Percentiles rank a stretch among this genome's conserved stretches.
Conservation (phyloP, 257 asterid species). For the Anisodus tanguticus region DNA sequence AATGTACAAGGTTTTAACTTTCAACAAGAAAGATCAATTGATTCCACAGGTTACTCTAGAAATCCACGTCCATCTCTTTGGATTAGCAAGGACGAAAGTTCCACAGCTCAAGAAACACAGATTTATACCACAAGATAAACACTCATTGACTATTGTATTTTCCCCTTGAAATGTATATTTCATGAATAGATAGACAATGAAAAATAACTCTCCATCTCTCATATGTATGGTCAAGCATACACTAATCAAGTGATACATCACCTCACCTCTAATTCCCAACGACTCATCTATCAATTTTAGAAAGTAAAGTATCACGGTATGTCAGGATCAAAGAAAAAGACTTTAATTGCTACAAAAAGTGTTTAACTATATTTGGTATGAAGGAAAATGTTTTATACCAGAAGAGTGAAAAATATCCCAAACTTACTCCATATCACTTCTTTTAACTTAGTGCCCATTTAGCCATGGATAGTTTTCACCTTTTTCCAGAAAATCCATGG, state of each 20-base stretch:
- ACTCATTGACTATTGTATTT: background rate
- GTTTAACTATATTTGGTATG: background rate
- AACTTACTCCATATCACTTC: background rate
- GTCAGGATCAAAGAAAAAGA: background rate
- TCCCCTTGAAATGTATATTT: background rate
- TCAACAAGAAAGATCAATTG: conserved; percentile 5
- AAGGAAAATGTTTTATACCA: background rate
- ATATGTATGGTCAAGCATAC: background rate
- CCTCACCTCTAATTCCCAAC: background rate
- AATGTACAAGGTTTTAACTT: conserved; percentile 3
- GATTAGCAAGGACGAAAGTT: background rate
- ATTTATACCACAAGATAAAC: background rate
- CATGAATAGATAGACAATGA: background rate
- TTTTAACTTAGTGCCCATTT: background rate
- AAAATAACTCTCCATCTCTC: background rate
- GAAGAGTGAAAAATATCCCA: background rate
- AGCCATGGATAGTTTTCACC: too few relatives aligned
- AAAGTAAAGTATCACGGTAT: background rate
- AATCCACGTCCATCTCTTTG: background rate
- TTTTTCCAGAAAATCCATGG: too few relatives aligned
- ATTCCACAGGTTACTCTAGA: conserved; percentile 19
- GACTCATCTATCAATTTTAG: background rate
- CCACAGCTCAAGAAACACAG: background rate
- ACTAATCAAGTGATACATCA: background rate
- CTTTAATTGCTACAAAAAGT: background rate